Percentiles rank a stretch among this genome's conserved stretches.
Evolutionary conservation across 495 filamentous ascomycete species (phyloP).

Genomic region (Podospora anserina): DNA sequence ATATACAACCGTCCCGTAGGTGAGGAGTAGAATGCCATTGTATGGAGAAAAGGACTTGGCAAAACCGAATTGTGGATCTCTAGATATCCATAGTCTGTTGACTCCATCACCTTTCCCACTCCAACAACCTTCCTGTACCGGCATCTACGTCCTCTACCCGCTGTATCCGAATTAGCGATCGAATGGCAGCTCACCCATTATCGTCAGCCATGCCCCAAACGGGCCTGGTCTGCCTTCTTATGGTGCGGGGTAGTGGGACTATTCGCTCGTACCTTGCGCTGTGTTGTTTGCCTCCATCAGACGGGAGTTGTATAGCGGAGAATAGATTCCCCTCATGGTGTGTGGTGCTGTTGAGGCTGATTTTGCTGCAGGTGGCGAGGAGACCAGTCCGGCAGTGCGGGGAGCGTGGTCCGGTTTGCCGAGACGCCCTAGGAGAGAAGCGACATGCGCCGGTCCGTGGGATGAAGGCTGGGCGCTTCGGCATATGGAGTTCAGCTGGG

Average conservation of each 20-base stretch:
- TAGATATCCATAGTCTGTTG: too few species aligned
- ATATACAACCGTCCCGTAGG: too few species aligned
- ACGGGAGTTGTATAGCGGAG: conserved; percentile 4
- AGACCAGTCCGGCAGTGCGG: not conserved
- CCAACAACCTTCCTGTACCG: not conserved
- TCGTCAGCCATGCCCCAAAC: too few species aligned
- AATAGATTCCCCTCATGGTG: conserved; percentile 18
- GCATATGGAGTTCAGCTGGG: not conserved
- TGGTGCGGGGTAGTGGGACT: not conserved
- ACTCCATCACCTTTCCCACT: too few species aligned
- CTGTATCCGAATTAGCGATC: not conserved
- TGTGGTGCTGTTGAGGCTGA: conserved; percentile 1
- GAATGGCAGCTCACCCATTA: not conserved
- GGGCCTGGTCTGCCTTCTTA: not conserved
- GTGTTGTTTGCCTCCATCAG: not conserved
- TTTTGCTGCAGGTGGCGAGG: not conserved
- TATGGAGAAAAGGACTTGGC: too few species aligned
- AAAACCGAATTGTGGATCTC: too few species aligned
- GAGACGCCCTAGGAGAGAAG: not conserved
- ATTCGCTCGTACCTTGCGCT: not conserved
- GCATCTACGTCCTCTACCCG: not conserved
- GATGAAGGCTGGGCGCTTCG: conserved; percentile 1
- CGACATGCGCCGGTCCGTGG: not conserved
- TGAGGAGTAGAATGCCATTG: too few species aligned
- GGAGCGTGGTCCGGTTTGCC: conserved; percentile 10